phyloP scores from a whole-genome alignment of 208 protist genomes.

The Naegleria fowleri region DNA sequence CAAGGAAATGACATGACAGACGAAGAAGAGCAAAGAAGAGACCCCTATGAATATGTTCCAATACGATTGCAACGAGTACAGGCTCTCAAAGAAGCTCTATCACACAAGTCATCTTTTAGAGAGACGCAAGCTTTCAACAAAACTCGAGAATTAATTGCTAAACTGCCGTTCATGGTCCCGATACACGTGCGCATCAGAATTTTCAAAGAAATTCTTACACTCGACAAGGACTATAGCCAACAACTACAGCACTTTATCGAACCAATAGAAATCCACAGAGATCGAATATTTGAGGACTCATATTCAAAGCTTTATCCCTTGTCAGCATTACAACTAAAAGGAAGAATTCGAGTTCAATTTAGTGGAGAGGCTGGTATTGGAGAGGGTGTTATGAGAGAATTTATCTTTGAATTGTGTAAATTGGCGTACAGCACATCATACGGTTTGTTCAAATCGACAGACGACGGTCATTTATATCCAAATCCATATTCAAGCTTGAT shows the following conservation, averaged over 20 bases:
- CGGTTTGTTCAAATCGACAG: constrained; percentile 73
- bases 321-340: constrained; percentile 46
- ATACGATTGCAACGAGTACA: neutral
- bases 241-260: neutral
- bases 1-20: neutral
- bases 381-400: constrained; percentile 80
- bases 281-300: constrained; percentile 66
- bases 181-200: neutral
- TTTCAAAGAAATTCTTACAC: neutral
- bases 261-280: neutral
- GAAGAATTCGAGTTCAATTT: constrained; percentile 53
- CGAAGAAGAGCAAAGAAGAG: neutral
- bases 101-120: neutral
- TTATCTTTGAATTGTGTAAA: constrained; percentile 63
- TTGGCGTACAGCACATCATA: constrained; percentile 67
- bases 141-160: neutral
- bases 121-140: neutral
- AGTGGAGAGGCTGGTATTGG: constrained; percentile 74
- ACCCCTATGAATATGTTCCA: neutral
- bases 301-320: constrained; percentile 55
- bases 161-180: neutral
- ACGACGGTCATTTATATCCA: constrained; percentile 71
- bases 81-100: neutral
- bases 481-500: constrained; percentile 52
- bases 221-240: neutral